These are phyloP conservation scores for Periconia sp. DNA, from an alignment of 2,329 filamentous ascomycete species.

Conservation along the genomic window DNA sequence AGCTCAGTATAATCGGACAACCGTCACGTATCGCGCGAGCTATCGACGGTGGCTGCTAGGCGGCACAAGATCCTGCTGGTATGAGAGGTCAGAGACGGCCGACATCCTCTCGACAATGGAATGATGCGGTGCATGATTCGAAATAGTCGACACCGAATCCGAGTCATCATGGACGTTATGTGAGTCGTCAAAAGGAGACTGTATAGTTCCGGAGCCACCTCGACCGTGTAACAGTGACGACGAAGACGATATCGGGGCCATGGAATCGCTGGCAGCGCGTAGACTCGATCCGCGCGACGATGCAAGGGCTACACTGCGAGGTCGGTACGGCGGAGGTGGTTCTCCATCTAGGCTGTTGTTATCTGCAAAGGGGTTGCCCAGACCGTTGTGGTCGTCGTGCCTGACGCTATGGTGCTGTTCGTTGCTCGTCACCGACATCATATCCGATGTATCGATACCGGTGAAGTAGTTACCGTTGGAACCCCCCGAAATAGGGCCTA, in stretches of 20 bases:
- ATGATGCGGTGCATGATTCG: conserved; percentile 20
- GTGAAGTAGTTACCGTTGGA: conserved; percentile 38
- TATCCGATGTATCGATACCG: conserved; percentile 42
- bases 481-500: conserved; percentile 35
- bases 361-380: conserved; percentile 35
- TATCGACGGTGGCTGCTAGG: no score
- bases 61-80: no score
- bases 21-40: no score
- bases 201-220: conserved; percentile 3
- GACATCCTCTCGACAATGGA: conserved; percentile 15
- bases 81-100: conserved; percentile 35
- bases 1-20: no score
- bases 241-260: conserved; percentile 7
- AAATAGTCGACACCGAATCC: conserved; percentile 27
- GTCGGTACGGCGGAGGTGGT: conserved; percentile 41
- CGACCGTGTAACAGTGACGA: background rate
- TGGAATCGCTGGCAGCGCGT: conserved; percentile 15
- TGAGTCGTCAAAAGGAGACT: conserved; percentile 40
- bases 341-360: conserved; percentile 29
- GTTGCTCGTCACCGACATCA: conserved; percentile 25
- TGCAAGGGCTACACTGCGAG: conserved; percentile 29
- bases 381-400: conserved; percentile 19
- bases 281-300: conserved; percentile 38
- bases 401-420: background rate
- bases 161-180: conserved; percentile 25